phyloP scores from a whole-genome alignment of 2,329 filamentous ascomycete genomes.

The Aspergillus udagawae region DNA sequence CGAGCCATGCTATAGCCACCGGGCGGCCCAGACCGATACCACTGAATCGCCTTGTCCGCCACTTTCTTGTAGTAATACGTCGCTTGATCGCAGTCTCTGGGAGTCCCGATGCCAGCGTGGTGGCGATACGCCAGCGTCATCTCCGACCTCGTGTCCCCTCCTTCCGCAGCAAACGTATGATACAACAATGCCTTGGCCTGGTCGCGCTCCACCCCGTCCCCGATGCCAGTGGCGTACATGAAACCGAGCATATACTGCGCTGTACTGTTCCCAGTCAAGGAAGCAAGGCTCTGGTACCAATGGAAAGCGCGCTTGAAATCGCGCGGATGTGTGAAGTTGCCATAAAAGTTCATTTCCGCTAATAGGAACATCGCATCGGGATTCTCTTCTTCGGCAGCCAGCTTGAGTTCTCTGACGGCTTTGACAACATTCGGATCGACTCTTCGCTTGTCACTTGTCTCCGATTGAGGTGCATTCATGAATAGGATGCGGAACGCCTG shows the following conservation, averaged over 20 bases:
- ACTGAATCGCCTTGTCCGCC: conserved; percentile 85
- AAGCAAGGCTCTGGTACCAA: conserved; percentile 75
- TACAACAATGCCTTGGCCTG: conserved; percentile 91
- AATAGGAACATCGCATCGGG: conserved; percentile 85
- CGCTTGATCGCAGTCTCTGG: conserved; percentile 79
- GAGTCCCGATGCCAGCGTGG: conserved; percentile 77
- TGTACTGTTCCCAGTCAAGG: conserved; percentile 76
- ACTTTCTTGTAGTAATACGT: conserved; percentile 88
- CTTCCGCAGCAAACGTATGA: conserved; percentile 86
- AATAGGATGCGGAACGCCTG: conserved; percentile 61
- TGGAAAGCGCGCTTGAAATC: conserved; percentile 76
- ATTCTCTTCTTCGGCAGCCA: conserved; percentile 52
- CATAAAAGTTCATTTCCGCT: conserved; percentile 94
- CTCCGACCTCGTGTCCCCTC: conserved; percentile 77
- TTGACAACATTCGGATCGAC: conserved; percentile 45
- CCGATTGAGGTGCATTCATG: conserved; percentile 56
- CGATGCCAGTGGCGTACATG: conserved; percentile 92
- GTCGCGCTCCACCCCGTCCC: conserved; percentile 72
- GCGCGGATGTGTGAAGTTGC: conserved; percentile 83
- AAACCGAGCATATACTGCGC: conserved; percentile 95
- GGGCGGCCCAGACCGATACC: conserved; percentile 84
- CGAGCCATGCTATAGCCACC: conserved; percentile 74
- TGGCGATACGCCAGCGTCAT: conserved; percentile 92
- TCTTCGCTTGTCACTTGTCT: conserved; percentile 35
- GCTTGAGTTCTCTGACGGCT: conserved; percentile 56